Conservation (phyloP, 169 alveolate species). For the Theileria annulata region DNA sequence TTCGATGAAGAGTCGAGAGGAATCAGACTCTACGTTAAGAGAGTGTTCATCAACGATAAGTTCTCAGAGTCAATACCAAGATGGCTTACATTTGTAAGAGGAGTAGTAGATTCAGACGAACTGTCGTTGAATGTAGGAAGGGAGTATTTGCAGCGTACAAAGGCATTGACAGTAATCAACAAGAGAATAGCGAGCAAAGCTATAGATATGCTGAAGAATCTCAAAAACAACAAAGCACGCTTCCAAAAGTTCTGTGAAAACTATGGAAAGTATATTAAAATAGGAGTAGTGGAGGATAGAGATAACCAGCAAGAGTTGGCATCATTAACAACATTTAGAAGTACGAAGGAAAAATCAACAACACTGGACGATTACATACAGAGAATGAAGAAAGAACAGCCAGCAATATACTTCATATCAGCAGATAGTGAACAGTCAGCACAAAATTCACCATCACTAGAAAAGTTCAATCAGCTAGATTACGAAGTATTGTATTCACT, state of each 20-base stretch:
- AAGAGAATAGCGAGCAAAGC: constrained; percentile 92
- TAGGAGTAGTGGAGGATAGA: constrained; percentile 97
- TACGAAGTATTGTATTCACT: constrained; percentile 91
- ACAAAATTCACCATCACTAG: constrained; percentile 91
- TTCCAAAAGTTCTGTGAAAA: constrained; percentile 90
- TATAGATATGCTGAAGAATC: constrained; percentile 87
- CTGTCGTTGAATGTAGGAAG: constrained; percentile 96
- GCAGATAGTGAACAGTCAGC: constrained; percentile 90
- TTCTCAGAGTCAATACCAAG: constrained; percentile 93
- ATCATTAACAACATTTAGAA: constrained; percentile 86
- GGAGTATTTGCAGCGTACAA: constrained; percentile 93
- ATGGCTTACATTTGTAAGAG: constrained; percentile 94
- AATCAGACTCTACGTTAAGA: constrained; percentile 93
- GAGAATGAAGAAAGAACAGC: constrained; percentile 91
- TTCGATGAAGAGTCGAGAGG: constrained; percentile 94
- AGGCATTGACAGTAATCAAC: constrained; percentile 91
- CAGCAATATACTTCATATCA: constrained; percentile 91
- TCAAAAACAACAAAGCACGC: constrained; percentile 80
- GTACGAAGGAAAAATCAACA: constrained; percentile 81
- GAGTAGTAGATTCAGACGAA: constrained; percentile 97
- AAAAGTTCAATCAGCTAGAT: constrained; percentile 86
- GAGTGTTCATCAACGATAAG: constrained; percentile 97
- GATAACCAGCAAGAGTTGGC: constrained; percentile 93
- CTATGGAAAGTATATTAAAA: constrained; percentile 88
- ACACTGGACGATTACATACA: constrained; percentile 90